phyloP scores from a whole-genome alignment of 768 basidiomycete genomes.

The Auricularia sp. region DNA sequence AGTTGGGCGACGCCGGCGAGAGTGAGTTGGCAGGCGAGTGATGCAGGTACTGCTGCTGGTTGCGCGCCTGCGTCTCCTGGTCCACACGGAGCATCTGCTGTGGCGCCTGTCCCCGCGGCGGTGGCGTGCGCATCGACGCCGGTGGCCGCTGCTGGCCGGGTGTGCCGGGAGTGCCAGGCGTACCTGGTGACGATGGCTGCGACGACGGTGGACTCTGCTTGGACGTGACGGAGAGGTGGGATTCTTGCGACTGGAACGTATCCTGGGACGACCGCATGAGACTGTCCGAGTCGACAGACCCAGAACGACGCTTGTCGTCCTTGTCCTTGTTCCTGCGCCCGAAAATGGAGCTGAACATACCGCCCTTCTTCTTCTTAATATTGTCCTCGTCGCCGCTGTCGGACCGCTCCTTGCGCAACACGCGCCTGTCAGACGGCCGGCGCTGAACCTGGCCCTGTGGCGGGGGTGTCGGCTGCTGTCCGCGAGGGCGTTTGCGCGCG shows the following conservation, averaged over 20 bases:
- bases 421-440: background rate
- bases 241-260: background rate
- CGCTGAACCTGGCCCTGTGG: background rate
- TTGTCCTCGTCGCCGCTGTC: slow-evolving; percentile 25
- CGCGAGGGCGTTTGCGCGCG: slow-evolving; percentile 25
- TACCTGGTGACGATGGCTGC: background rate
- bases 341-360: slow-evolving; percentile 17
- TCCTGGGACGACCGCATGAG: slow-evolving; percentile 23
- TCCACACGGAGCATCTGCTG: slow-evolving; percentile 69
- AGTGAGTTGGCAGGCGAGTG: slow-evolving; percentile 73
- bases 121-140: slow-evolving; percentile 8
- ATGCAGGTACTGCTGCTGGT: slow-evolving; percentile 75
- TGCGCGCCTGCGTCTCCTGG: slow-evolving; percentile 77
- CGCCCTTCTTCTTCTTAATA: slow-evolving; percentile 33
- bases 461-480: background rate
- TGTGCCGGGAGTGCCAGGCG: background rate
- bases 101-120: slow-evolving; percentile 37
- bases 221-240: background rate
- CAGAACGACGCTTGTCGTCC: slow-evolving; percentile 28
- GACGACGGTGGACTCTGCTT: slow-evolving; percentile 18
- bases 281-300: slow-evolving; percentile 33
- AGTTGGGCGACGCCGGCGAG: slow-evolving; percentile 58
- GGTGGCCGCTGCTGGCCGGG: background rate
- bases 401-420: slow-evolving; percentile 33
- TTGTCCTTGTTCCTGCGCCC: slow-evolving; percentile 36